Conservation (phyloP, 495 filamentous ascomycete genomes). For the Hyphodiscus hymeniophilus region DNA sequence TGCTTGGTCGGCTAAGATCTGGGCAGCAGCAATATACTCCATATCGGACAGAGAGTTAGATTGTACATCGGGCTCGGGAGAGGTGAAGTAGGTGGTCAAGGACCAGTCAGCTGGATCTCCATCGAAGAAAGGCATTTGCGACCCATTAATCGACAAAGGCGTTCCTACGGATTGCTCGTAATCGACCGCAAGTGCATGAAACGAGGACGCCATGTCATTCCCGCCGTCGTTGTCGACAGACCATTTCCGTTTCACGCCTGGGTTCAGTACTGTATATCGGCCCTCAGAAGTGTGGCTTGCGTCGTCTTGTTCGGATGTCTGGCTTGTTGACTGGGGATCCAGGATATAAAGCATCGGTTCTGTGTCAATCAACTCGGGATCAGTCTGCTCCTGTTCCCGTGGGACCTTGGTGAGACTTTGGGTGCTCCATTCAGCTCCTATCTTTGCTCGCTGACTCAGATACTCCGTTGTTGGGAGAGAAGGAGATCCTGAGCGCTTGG, state of each 20-base stretch:
- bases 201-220: constrained; percentile 17
- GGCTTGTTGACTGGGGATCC: constrained; percentile 37
- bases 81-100: constrained; percentile 39
- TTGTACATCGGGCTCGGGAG: constrained; percentile 38
- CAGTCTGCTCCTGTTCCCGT: not conserved
- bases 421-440: not conserved
- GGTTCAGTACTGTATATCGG: constrained; percentile 8
- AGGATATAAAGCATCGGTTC: constrained; percentile 25
- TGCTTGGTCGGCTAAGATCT: constrained; percentile 55
- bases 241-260: constrained; percentile 18
- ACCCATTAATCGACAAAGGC: constrained; percentile 16
- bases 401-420: not conserved
- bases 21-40: constrained; percentile 48
- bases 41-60: constrained; percentile 31
- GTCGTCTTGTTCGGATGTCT: constrained; percentile 41
- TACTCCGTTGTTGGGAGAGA: constrained; percentile 33
- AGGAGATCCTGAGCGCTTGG: constrained; percentile 8
- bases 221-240: constrained; percentile 7
- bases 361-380: not conserved
- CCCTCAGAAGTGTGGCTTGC: constrained; percentile 36
- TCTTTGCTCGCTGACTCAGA: constrained; percentile 27
- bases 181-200: constrained; percentile 19
- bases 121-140: constrained; percentile 32
- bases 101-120: constrained; percentile 29
- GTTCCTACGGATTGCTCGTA: constrained; percentile 15